Percentiles rank a stretch among this genome's conserved stretches.
These are phyloP conservation scores for Yamadazyma conglobata DNA, from an alignment of 1,139 yeast species.

Conservation along the genomic window DNA sequence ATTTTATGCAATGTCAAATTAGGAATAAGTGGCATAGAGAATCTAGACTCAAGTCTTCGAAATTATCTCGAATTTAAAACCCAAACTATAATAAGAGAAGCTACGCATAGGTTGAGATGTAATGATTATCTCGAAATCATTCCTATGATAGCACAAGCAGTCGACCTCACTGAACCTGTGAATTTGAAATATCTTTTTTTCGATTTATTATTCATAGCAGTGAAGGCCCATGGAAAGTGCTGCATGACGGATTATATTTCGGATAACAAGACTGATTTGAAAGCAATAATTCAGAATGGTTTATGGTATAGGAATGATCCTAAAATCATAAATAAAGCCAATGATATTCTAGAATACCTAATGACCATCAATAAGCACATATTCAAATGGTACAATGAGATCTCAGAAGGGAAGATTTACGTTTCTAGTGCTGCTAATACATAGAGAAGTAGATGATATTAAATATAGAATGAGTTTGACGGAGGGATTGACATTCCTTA, in stretches of 20 bases:
- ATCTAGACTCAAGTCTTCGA: constrained; percentile 11
- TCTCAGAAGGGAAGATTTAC: constrained; percentile 20
- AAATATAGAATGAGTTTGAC: too few species aligned
- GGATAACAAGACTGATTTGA: constrained; percentile 23
- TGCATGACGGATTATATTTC: constrained; percentile 33
- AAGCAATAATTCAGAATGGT: constrained; percentile 31
- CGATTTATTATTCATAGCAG: constrained; percentile 16
- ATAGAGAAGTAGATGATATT: too few species aligned
- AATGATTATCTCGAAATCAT: constrained; percentile 29
- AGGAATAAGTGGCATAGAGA: constrained; percentile 22
- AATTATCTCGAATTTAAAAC: constrained; percentile 23
- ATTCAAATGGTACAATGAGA: constrained; percentile 24
- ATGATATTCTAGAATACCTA: constrained; percentile 21
- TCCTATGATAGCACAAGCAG: constrained; percentile 35
- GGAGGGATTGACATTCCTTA: too few species aligned
- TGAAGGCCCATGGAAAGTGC: constrained; percentile 29
- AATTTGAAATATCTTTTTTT: constrained; percentile 27
- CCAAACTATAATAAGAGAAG: constrained; percentile 22
- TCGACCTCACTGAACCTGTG: constrained; percentile 21
- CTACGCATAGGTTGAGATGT: constrained; percentile 21
- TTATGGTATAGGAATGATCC: constrained; percentile 18
- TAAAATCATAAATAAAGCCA: constrained; percentile 20
- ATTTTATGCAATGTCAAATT: constrained; percentile 32
- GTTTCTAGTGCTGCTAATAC: constrained; percentile 8
- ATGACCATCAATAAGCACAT: constrained; percentile 12